Percentiles rank a stretch among this genome's conserved stretches.
These are phyloP conservation scores for Backusella macrospora DNA, from an alignment of 192 early-diverging fungal genomes.

Conservation along the genomic window DNA sequence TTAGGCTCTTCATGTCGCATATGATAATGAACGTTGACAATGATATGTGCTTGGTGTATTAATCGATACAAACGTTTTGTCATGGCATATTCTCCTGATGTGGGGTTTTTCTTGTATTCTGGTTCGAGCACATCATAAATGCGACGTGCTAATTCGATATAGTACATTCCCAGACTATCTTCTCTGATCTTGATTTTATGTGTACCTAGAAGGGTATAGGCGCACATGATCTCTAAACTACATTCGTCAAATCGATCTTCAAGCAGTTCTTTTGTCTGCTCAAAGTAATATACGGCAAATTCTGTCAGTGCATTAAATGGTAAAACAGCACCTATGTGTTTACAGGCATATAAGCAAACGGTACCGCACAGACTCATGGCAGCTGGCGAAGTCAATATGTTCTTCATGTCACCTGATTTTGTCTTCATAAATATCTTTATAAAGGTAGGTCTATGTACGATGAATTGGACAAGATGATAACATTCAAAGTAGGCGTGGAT, in stretches of 20 bases:
- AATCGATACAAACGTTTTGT: not conserved
- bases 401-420: not conserved
- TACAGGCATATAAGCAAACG: not conserved
- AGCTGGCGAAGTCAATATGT: not conserved
- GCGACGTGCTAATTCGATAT: not conserved
- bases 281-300: not conserved
- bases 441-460: constrained; percentile 19
- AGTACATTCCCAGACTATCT: not conserved
- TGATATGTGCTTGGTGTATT: not conserved
- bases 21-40: not conserved
- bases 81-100: not conserved
- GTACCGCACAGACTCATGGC: not conserved
- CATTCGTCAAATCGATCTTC: not conserved
- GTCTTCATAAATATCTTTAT: not conserved
- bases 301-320: not conserved
- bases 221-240: not conserved
- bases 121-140: constrained; percentile 8
- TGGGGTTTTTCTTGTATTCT: not conserved
- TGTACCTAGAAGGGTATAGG: not conserved
- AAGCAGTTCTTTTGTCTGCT: not conserved
- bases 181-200: not conserved
- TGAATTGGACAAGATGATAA: not conserved
- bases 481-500: constrained; percentile 5
- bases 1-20: not conserved
- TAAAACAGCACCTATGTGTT: not conserved